Base-by-base conservation (phyloP, 1,284 basidiomycete species). In the Cryptococcus sp. region DNA sequence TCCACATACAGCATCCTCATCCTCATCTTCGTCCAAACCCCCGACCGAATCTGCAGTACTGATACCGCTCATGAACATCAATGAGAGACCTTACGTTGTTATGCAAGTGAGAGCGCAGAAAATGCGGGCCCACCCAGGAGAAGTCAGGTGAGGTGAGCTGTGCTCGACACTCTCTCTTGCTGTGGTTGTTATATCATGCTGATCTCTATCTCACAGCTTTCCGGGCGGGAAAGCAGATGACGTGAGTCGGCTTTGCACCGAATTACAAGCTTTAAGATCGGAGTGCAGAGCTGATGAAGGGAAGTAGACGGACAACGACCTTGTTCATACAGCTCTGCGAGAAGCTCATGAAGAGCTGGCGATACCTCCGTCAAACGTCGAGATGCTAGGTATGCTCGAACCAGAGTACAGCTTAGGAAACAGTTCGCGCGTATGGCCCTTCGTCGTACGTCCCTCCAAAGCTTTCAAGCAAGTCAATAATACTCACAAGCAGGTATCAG, bases 321-420 rank as follows among this genome's bases (percentile, higher is more conserved):
- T 76, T 1, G 57, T 71, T 10, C 50, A 63, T 23, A 65, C 74
- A 6, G 74, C 74, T 1, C 58, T 76, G 26, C 54, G 75, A 50
- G 75, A 77, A 55, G 64, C 73, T 17, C 46, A 67, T 10, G 75
- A 77, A 60, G 75, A 77, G 58, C 60, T 77, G 3, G 59, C 61
- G 2, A 44, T 77, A 2, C 61, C 66, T 1, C 53, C 61, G 2
- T 56, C 56, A 1, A 57, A 68, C 39, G 64, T 77, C 50, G 70
- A 74, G 57, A 61, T 77, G 3, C 66, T 77, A 13, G 75, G 75
- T 26, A 54, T 58, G 22, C 59, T 77, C 2, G 57, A 60, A 0
- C 69, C 72, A 34, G 68, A 74, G 55, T 77, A 77, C 56, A 67
- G 64, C 23, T 57, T 77, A 6, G 75, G 75, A 16, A 77, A 77